A percentile compares a stretch with the other conserved stretches of the same genome.
These are phyloP conservation scores for Eutypa lata DNA, from an alignment of 2,329 filamentous ascomycete species.

Conservation along the genomic window DNA sequence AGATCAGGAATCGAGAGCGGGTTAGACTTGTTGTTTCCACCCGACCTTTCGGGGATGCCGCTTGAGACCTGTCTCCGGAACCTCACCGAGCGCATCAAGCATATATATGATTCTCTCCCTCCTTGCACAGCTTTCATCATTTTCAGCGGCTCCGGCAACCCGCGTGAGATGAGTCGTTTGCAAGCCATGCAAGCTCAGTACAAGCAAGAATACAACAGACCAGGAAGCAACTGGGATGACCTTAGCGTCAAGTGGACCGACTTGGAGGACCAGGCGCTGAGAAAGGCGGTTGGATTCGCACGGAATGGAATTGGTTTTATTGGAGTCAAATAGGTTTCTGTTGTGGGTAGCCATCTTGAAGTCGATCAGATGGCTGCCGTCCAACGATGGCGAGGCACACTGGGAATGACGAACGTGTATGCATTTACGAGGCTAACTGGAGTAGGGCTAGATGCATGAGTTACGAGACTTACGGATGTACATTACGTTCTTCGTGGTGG, in stretches of 20 bases:
- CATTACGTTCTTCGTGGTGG: not conserved
- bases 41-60: conserved; percentile 22
- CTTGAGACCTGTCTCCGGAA: conserved; percentile 45
- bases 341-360: not conserved
- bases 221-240: conserved; percentile 63
- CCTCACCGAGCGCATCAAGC: conserved; percentile 47
- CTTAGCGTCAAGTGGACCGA: conserved; percentile 68
- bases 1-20: conserved; percentile 34
- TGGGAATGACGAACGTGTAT: not conserved
- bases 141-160: conserved; percentile 65
- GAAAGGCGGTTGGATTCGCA: conserved; percentile 52
- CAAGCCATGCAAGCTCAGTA: conserved; percentile 59
- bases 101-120: conserved; percentile 57
- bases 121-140: conserved; percentile 64
- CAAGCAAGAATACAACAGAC: conserved; percentile 62
- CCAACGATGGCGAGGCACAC: not conserved
- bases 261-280: conserved; percentile 60
- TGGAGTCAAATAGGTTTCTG: conserved; percentile 52
- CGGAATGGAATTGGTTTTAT: conserved; percentile 64
- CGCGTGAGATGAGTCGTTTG: conserved; percentile 61
- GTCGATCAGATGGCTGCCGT: not conserved
- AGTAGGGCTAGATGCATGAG: not conserved
- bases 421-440: not conserved
- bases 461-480: not conserved
- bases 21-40: conserved; percentile 27